phyloP scores from a whole-genome alignment of 192 early-diverging fungal species.

The Dimargaris cristalligena region DNA sequence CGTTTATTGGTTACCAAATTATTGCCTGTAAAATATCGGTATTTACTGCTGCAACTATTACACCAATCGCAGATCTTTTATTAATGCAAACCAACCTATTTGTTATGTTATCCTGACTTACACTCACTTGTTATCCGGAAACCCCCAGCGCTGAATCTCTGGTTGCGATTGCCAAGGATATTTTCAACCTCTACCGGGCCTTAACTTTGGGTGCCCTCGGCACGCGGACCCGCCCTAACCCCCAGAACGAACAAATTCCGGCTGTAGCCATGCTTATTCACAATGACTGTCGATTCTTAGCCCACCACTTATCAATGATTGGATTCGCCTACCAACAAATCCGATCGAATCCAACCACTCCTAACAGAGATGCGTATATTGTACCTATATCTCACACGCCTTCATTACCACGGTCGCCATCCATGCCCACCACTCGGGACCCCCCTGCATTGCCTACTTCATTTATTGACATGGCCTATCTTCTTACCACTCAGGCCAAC shows the following conservation, averaged over 20 bases:
- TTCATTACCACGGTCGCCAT: neutral
- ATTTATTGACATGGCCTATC: constrained; percentile 1
- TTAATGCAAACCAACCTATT: too few species aligned
- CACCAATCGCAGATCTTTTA: too few species aligned
- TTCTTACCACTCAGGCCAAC: neutral
- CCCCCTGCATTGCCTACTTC: too few species aligned
- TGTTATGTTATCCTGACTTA: too few species aligned
- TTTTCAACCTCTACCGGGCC: constrained; percentile 1
- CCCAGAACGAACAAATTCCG: neutral
- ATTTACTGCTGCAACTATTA: too few species aligned
- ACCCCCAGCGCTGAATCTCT: neutral
- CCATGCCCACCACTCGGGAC: neutral
- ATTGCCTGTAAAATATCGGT: too few species aligned
- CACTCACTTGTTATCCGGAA: too few species aligned
- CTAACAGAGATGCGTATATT: too few species aligned
- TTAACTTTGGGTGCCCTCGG: neutral
- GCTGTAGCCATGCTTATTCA: neutral
- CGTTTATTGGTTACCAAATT: too few species aligned
- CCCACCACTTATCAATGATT: constrained; percentile 2
- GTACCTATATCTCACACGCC: neutral
- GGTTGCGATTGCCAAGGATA: neutral
- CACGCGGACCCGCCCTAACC: neutral
- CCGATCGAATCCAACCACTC: too few species aligned
- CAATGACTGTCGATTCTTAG: constrained; percentile 7
- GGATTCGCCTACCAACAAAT: too few species aligned